A percentile compares a stretch with the other conserved stretches of the same genome.
phyloP scores from a whole-genome alignment of 2,329 filamentous ascomycete species.

The Colletotrichum simmondsii region DNA sequence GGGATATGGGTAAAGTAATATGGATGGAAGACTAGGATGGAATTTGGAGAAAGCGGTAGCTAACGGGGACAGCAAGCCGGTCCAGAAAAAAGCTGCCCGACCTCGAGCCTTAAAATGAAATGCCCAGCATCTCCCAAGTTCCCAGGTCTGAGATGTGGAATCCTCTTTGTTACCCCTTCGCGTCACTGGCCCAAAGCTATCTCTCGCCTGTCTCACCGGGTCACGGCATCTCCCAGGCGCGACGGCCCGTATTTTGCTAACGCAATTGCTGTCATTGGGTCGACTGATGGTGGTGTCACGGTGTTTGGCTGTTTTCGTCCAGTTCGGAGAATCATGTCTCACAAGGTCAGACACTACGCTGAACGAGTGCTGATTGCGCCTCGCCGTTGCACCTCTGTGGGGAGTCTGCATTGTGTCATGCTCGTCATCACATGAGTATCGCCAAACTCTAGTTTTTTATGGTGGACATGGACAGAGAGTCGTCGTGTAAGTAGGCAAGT shows the following conservation, averaged over 20 bases:
- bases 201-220: slow-evolving; percentile 15
- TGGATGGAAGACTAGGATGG: not conserved
- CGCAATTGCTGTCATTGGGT: slow-evolving; percentile 15
- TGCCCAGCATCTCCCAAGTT: not conserved
- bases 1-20: not conserved
- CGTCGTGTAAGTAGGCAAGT: not conserved
- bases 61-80: not conserved
- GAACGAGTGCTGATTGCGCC: not conserved
- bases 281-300: too few relatives aligned
- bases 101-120: not conserved
- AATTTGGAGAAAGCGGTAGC: not conserved
- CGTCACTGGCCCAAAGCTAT: slow-evolving; percentile 8
- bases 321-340: slow-evolving; percentile 20
- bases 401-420: not conserved
- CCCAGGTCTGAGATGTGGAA: not conserved
- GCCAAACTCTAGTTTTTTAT: not conserved
- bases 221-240: slow-evolving; percentile 21
- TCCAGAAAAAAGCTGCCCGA: not conserved
- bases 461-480: not conserved
- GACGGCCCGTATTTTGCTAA: slow-evolving; percentile 26
- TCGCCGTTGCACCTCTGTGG: not conserved
- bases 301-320: slow-evolving; percentile 1
- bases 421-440: not conserved
- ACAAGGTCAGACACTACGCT: slow-evolving; percentile 1
- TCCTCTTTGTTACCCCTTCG: slow-evolving; percentile 2